Evolutionary conservation across 106 monocot genomes (phyloP).

Genomic region (Dioscorea dumetorum): DNA sequence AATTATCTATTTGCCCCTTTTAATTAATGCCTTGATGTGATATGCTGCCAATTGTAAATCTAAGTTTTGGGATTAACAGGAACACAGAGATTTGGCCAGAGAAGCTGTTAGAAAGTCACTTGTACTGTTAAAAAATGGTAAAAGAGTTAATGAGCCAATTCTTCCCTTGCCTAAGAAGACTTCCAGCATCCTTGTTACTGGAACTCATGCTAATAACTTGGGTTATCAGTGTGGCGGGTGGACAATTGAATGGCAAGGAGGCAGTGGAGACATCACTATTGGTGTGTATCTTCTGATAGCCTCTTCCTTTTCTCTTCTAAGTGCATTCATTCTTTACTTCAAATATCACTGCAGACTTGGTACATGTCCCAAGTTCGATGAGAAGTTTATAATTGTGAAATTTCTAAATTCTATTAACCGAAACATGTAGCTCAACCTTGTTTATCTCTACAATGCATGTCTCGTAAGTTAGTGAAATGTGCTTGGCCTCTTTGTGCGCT

Average conservation of each 20-base stretch:
- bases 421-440: too few relatives aligned
- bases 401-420: too few relatives aligned
- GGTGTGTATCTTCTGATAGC: conserved; percentile 1
- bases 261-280: conserved; percentile 27
- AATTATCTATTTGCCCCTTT: background rate
- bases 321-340: too few relatives aligned
- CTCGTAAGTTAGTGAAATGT: too few relatives aligned
- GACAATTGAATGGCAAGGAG: conserved; percentile 64
- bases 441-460: too few relatives aligned
- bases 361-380: too few relatives aligned
- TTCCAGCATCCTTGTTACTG: conserved; percentile 37
- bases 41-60: background rate
- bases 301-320: background rate
- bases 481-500: too few relatives aligned
- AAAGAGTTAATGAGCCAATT: conserved; percentile 17
- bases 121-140: conserved; percentile 58
- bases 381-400: too few relatives aligned
- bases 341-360: too few relatives aligned
- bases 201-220: conserved; percentile 52
- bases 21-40: too few relatives aligned
- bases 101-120: conserved; percentile 61
- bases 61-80: conserved; percentile 12
- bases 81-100: conserved; percentile 51
- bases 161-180: conserved; percentile 47
- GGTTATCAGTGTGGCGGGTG: conserved; percentile 63